phyloP scores from a whole-genome alignment of 176 grass and related monocot genomes.

The Oryza meridionalis region DNA sequence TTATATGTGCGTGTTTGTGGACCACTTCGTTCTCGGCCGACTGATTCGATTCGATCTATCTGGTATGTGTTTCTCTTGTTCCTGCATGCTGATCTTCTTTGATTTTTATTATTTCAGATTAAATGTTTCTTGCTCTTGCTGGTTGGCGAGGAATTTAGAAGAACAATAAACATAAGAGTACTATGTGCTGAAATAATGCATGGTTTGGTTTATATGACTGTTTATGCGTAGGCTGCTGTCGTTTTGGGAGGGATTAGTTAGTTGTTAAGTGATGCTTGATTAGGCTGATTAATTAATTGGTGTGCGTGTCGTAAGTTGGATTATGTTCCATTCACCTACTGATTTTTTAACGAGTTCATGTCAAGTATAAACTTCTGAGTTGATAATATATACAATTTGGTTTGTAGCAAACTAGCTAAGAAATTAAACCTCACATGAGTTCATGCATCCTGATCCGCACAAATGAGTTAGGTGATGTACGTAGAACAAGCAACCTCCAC shows the following conservation, averaged over 20 bases:
- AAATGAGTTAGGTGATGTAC: neutral
- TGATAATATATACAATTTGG: neutral
- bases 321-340: neutral
- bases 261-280: neutral
- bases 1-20: neutral
- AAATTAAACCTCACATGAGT: neutral
- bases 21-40: neutral
- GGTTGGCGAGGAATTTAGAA: neutral
- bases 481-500: neutral
- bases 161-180: too few relatives aligned
- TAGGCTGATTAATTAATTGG: neutral
- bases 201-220: neutral
- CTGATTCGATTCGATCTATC: neutral
- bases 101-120: neutral
- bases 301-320: neutral
- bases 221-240: too few relatives aligned
- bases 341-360: neutral
- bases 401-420: neutral
- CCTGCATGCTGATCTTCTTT: neutral
- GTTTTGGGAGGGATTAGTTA: slow-evolving; percentile 5
- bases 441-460: neutral
- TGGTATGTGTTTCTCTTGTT: neutral
- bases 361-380: neutral
- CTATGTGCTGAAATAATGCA: neutral
- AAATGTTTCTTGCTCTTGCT: neutral